These are phyloP conservation scores for Colletotrichum aenigma DNA, from an alignment of 2,329 filamentous ascomycete species.

Conservation along the genomic window DNA sequence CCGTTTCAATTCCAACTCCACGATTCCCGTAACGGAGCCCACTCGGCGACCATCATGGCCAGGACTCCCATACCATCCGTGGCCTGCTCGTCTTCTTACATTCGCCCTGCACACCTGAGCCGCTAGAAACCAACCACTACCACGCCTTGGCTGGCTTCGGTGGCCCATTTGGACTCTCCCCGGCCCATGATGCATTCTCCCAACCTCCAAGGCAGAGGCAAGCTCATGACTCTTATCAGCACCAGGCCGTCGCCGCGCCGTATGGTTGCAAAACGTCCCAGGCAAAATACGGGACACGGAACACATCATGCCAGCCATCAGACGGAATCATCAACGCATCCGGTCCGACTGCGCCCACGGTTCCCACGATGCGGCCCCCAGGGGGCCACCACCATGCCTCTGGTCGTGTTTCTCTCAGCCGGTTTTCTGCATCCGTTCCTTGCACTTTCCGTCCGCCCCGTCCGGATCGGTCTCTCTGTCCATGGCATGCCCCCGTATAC, in stretches of 20 bases:
- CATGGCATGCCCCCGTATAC: background rate
- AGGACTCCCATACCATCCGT: slow-evolving; percentile 4
- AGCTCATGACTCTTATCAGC: background rate
- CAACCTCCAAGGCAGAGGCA: slow-evolving; percentile 13
- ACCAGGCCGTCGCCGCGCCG: background rate
- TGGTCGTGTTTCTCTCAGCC: background rate
- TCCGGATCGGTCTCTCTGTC: background rate
- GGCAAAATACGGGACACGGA: background rate
- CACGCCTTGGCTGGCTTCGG: background rate
- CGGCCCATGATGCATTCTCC: background rate
- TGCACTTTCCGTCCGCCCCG: background rate
- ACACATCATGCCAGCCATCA: background rate
- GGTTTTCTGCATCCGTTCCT: background rate
- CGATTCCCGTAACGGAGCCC: background rate
- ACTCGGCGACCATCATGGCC: background rate
- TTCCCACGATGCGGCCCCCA: background rate
- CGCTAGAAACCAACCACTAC: background rate
- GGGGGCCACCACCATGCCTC: background rate
- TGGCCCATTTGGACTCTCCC: background rate
- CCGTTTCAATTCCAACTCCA: slow-evolving; percentile 9
- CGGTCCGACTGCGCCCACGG: background rate
- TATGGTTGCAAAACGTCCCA: background rate
- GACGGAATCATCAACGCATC: background rate
- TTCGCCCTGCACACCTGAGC: slow-evolving; percentile 2
- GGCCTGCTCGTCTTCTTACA: background rate